Base-by-base conservation (phyloP, 2,329 filamentous ascomycete species). In the Fusarium sp. region DNA sequence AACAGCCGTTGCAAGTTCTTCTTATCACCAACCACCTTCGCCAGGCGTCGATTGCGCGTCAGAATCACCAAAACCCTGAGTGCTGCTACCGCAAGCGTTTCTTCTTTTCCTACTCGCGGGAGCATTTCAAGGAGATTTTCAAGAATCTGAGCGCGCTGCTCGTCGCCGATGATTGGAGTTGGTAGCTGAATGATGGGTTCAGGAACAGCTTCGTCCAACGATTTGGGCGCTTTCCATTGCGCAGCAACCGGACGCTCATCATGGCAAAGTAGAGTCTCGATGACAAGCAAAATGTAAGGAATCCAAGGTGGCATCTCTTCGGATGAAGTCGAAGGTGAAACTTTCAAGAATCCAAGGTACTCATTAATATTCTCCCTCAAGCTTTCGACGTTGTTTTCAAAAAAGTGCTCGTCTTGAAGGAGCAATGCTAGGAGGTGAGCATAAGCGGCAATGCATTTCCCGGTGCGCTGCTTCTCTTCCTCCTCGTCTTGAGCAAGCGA, bases 231-330 rank as follows among this genome's bases (percentile, higher is more conserved):
- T 51, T 82, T 91, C 93, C 93, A 97, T 66, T 87, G 85, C 26
- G 92, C 91, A 62, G 92, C 88, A 6, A 87, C 83, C 5, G 95
- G 94, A 69, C 95, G 90, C 73, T 93, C 91, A 78, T 98, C 96
- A 73, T 97, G 92, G 15, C 92, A 91, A n/a, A 99, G 84, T 33
- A 98, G 84, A 54, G 92, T 92, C 83, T 99, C 96, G 49, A 98
- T 86, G 50, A 99, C 92, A 17, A 98, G 86, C 34, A 99, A 84
- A 33, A 98, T 90, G 75, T 96, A 95, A 14, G 94, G 92, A 68
- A 98, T 91, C 94, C 95, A 99, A 2, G 94, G 92, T 6, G 94
- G 92, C n/a, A 94, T 84, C 61, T 96, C 92, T 49, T 97, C 93
- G 0, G 86, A 83, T 5, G 91, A 85, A 58, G 91, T 88, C 26